Percentiles rank a stretch among this genome's conserved stretches.
Conservation (phyloP, 2,329 filamentous ascomycete genomes). For the Intubia oerlemansii region DNA sequence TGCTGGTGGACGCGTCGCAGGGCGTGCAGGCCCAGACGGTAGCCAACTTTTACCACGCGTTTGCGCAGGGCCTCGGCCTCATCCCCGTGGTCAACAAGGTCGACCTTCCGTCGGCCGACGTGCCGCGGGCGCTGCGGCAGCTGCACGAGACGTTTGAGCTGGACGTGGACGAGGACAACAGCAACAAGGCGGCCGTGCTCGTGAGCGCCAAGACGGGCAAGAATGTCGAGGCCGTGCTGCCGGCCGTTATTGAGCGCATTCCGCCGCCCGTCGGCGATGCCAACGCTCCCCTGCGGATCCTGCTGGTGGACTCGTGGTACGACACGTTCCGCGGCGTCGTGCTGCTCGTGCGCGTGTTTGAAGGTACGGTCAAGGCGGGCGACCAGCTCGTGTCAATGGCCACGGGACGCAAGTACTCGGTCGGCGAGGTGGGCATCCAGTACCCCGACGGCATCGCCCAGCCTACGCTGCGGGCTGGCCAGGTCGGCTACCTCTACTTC, state of each 20-base stretch:
- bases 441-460: slow-evolving; percentile 76
- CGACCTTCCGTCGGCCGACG: slow-evolving; percentile 74
- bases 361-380: slow-evolving; percentile 63
- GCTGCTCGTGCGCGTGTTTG: slow-evolving; percentile 75
- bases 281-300: slow-evolving; percentile 48
- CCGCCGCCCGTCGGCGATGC: slow-evolving; percentile 59
- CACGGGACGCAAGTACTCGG: slow-evolving; percentile 73
- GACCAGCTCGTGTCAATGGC: slow-evolving; percentile 76
- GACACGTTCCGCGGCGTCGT: slow-evolving; percentile 90
- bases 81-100: slow-evolving; percentile 95
- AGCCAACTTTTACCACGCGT: slow-evolving; percentile 94
- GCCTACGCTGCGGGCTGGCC: slow-evolving; percentile 60
- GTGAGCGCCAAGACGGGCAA: slow-evolving; percentile 89
- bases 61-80: slow-evolving; percentile 69
- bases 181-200: slow-evolving; percentile 26
- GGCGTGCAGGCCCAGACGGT: slow-evolving; percentile 96
- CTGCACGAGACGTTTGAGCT: slow-evolving; percentile 76
- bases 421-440: slow-evolving; percentile 94
- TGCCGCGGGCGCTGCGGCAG: slow-evolving; percentile 69
- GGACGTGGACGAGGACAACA: slow-evolving; percentile 40
- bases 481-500: slow-evolving; percentile 93
- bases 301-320: slow-evolving; percentile 97
- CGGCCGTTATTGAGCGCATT: slow-evolving; percentile 66
- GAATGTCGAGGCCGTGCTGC: slow-evolving; percentile 67
- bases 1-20: slow-evolving; percentile 90